Base-by-base conservation (phyloP, 2,329 filamentous ascomycete genomes). In the Pestalotiopsis sp. region DNA sequence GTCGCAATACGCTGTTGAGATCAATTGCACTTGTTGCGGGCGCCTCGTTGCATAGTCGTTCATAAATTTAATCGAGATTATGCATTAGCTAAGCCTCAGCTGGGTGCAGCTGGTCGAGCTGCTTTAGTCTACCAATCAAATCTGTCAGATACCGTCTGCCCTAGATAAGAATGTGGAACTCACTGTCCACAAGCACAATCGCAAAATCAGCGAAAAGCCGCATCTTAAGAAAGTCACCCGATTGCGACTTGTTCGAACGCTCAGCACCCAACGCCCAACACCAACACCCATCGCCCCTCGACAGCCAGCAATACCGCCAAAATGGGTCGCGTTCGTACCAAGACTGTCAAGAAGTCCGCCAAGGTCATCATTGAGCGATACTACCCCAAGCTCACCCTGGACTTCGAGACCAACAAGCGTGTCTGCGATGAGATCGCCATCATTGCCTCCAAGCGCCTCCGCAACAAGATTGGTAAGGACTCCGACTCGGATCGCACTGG, bases 321-420 rank as follows among this genome's bases (percentile, higher is more conserved):
- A 80, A 90, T 90, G 88, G 88, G 88, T 89, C 87, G 88, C 83
- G 88, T 91, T 82, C 87, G 88, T 75, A 91, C 88, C 75, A 91
- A 91, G 86, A 91, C 88, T 71, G 48, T 89, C 77, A 89, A 89
- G 87, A 89, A 89, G 86, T 89, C 86, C 89, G 94, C 96, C 88
- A 99, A 99, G 93, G 94, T 98, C 90, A 95, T 98, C 88, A 98
- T 99, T 86, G 94, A 98, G 92, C 90, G 92, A 76, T 97, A 96
- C 89, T 97, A 97, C 88, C 96, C 96, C 82, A 94, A 94, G 86
- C 89, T 99, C 83, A 98, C 94, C 74, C 93, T 98, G 81, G 96
- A 99, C 89, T 99, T 99, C 88, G 96, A 99, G 92, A 97, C 93
- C 90, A 98, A 98, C 92, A 98, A 98, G 93, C 90, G 94, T 80